phyloP scores from a whole-genome alignment of 1,139 yeast genomes.

The Scheffersomyces parashehatae region DNA sequence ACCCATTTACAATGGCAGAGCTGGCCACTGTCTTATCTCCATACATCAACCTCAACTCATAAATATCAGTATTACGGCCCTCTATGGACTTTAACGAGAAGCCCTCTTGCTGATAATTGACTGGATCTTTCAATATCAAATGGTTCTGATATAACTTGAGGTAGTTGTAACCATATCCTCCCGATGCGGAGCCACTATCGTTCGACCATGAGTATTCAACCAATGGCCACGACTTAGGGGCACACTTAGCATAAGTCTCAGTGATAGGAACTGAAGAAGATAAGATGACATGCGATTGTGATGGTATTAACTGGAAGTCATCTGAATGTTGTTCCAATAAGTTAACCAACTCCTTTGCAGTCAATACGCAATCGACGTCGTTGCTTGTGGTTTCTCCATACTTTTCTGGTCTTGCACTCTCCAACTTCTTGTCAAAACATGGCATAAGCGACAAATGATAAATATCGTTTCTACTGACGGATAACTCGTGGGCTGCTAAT shows the following conservation, averaged over 20 bases:
- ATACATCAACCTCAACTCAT: constrained; percentile 59
- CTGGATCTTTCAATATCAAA: constrained; percentile 21
- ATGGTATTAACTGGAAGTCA: constrained; percentile 22
- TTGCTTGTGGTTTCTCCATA: constrained; percentile 24
- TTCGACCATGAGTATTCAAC: constrained; percentile 64
- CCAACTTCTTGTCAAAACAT: constrained; percentile 93
- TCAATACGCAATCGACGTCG: constrained; percentile 92
- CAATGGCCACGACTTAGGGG: constrained; percentile 63
- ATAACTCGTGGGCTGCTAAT: constrained; percentile 45
- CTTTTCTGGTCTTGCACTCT: constrained; percentile 83
- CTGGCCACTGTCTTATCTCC: constrained; percentile 50
- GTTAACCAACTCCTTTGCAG: constrained; percentile 83
- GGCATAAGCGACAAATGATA: constrained; percentile 94
- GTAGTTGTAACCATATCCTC: constrained; percentile 80
- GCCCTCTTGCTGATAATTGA: constrained; percentile 16
- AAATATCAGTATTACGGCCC: constrained; percentile 78
- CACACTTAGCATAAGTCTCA: constrained; percentile 33
- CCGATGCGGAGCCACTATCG: constrained; percentile 81
- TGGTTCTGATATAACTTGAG: constrained; percentile 39
- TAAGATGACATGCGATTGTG: constrained; percentile 10
- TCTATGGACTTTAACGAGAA: constrained; percentile 30
- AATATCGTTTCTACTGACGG: constrained; percentile 37
- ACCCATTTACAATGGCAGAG: constrained; percentile 84
- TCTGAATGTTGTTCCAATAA: constrained; percentile 54
- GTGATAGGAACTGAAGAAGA: constrained; percentile 7